Evolutionary conservation across 2,329 filamentous ascomycete species (phyloP).

Genomic region (Ophiocordyceps camponoti-saundersi): DNA sequence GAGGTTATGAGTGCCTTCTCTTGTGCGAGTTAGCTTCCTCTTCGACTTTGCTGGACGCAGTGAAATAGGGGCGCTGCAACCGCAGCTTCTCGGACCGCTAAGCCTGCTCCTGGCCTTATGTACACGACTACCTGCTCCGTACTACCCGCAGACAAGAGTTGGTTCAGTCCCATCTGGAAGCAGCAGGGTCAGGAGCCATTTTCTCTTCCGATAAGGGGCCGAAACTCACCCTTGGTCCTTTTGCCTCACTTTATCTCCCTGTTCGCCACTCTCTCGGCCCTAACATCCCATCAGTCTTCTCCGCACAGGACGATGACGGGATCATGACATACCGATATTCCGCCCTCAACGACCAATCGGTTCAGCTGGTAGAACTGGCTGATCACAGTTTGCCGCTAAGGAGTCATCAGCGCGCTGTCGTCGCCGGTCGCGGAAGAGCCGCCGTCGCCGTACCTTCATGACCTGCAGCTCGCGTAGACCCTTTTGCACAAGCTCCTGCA

Average conservation of each 20-base stretch:
- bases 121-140: background rate
- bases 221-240: slow-evolving; percentile 58
- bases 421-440: slow-evolving; percentile 1
- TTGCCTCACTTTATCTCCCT: slow-evolving; percentile 53
- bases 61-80: background rate
- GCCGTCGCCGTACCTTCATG: slow-evolving; percentile 53
- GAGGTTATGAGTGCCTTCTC: background rate
- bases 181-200: background rate
- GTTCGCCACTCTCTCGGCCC: slow-evolving; percentile 55
- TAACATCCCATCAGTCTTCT: slow-evolving; percentile 9
- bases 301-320: background rate
- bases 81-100: background rate
- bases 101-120: background rate
- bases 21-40: no score
- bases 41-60: no score
- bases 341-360: slow-evolving; percentile 78
- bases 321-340: slow-evolving; percentile 48
- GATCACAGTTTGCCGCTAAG: slow-evolving; percentile 79
- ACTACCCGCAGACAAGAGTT: background rate
- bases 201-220: background rate
- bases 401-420: slow-evolving; percentile 2
- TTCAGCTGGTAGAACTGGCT: slow-evolving; percentile 93
- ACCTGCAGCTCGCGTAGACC: slow-evolving; percentile 74
- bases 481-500: slow-evolving; percentile 82
- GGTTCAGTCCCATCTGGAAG: slow-evolving; percentile 3